Evolutionary conservation across 352 stramenopile species (phyloP).

Genomic region (Globisporangium ultimum): DNA sequence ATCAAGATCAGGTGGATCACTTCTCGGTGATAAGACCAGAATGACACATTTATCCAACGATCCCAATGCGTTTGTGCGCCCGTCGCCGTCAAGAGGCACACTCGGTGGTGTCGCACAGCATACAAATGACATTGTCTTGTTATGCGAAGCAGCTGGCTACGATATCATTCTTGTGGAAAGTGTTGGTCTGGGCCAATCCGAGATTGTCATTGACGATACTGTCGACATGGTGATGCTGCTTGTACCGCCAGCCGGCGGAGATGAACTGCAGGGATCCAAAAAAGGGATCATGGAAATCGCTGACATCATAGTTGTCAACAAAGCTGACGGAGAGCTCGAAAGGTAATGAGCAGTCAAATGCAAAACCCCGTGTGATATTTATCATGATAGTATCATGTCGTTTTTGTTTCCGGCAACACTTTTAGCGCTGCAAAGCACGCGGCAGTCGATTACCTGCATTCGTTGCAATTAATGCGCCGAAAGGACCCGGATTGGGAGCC

Average conservation of each 20-base stretch:
- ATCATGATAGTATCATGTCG: no score
- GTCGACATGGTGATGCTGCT: conserved; percentile 97
- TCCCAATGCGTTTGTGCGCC: conserved; percentile 90
- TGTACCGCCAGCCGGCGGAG: conserved; percentile 92
- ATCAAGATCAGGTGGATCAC: conserved; percentile 92
- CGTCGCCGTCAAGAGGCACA: conserved; percentile 87
- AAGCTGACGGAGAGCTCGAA: conserved; percentile 91
- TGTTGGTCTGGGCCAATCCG: conserved; percentile 96
- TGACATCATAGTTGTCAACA: conserved; percentile 97
- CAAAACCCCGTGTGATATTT: no score
- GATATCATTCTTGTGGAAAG: conserved; percentile 97
- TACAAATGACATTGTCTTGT: conserved; percentile 91
- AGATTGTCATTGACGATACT: conserved; percentile 96
- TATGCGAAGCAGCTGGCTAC: conserved; percentile 93
- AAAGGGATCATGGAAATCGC: conserved; percentile 99
- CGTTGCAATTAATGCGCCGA: conserved; percentile 74
- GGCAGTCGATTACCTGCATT: conserved; percentile 75
- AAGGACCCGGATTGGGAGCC: conserved; percentile 85
- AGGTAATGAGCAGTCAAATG: conserved; percentile 16
- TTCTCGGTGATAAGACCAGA: conserved; percentile 98
- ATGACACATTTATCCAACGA: conserved; percentile 95
- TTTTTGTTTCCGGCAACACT: neutral
- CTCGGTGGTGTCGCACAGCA: conserved; percentile 71
- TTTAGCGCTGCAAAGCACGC: conserved; percentile 64
- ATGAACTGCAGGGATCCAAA: conserved; percentile 97